phyloP scores from a whole-genome alignment of 1,139 yeast species.

The Nakaseomyces uthaithaninus region DNA sequence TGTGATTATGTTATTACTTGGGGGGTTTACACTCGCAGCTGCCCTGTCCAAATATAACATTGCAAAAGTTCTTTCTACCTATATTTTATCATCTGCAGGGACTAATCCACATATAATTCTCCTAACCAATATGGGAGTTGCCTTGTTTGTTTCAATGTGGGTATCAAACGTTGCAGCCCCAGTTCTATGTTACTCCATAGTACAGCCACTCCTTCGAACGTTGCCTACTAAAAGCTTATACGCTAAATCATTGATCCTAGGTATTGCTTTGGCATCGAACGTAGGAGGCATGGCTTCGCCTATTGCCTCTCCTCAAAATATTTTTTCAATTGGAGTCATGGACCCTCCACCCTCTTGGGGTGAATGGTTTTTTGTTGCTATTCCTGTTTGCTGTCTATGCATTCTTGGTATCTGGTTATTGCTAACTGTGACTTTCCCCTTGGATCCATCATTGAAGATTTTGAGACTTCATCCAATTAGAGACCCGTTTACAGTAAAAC shows the following conservation, averaged over 20 bases:
- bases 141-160: slow-evolving; percentile 87
- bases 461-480: slow-evolving; percentile 53
- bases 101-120: slow-evolving; percentile 73
- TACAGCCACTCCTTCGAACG: slow-evolving; percentile 79
- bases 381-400: slow-evolving; percentile 65
- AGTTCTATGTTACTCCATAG: slow-evolving; percentile 78
- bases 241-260: slow-evolving; percentile 76
- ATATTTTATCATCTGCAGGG: slow-evolving; percentile 73
- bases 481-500: slow-evolving; percentile 65
- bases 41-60: slow-evolving; percentile 84
- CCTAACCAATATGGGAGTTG: slow-evolving; percentile 74
- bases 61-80: slow-evolving; percentile 77
- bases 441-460: slow-evolving; percentile 45
- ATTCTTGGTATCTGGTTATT: slow-evolving; percentile 64
- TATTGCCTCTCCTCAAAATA: slow-evolving; percentile 91
- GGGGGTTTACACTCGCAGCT: slow-evolving; percentile 92
- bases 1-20: slow-evolving; percentile 76
- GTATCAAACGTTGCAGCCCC: slow-evolving; percentile 96
- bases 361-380: slow-evolving; percentile 81
- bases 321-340: slow-evolving; percentile 83
- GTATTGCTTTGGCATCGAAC: slow-evolving; percentile 86
- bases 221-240: slow-evolving; percentile 71
- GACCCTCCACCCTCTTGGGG: slow-evolving; percentile 89
- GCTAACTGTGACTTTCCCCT: slow-evolving; percentile 58
- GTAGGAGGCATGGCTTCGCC: slow-evolving; percentile 97